Base-by-base conservation (phyloP, 371 early-diverging fungal species). In the Vairimorpha ceranae region DNA sequence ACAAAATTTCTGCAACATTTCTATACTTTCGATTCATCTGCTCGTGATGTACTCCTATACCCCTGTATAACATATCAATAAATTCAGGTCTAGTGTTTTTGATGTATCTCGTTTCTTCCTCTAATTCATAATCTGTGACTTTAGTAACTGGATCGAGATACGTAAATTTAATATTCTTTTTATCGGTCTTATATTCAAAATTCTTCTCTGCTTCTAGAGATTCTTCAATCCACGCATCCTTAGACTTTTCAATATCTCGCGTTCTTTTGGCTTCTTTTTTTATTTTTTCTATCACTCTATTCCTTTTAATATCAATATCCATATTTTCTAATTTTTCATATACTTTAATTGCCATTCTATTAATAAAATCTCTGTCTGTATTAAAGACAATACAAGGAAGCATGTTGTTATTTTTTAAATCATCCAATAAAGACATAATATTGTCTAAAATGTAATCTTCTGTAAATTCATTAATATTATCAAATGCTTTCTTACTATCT, bases 41-140 rank as follows among this genome's bases (percentile, higher is more conserved):
- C 41, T 76, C 83, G 72, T 87, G 87, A 77, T 88, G 88, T 21
- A 87, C 81, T n/a, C 87, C 88, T 32, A 88, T 85, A 19, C 88
- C 88, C 48, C 87, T 80, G 41, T 80, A 75, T 17, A 87, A 76
- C 71, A 81, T 78, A 21, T 83, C 80, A 25, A 78, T 68, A 67
- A 33, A 58, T 41, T 64, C 43, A 52, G 43, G 59, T 15, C 43
- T 60, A 36, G 75, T 75, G 29, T 77, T 78, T 33, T 66, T 74
- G 14, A 83, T 65, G 32, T 75, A 60, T 65, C 54, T 75, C 0
- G 79, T 72, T 69, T 82, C 76, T 65, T 82, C 82, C 17, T 79
- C 66, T 29, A 84, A 68, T 33, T 82, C 75, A 54, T 79, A 79
- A 32, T 80, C 82, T 41, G 76, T 80, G 4, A 81, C 67, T 43